Evolutionary conservation across 2,329 filamentous ascomycete species (phyloP).

Genomic region (Talaromyces atroroseus): DNA sequence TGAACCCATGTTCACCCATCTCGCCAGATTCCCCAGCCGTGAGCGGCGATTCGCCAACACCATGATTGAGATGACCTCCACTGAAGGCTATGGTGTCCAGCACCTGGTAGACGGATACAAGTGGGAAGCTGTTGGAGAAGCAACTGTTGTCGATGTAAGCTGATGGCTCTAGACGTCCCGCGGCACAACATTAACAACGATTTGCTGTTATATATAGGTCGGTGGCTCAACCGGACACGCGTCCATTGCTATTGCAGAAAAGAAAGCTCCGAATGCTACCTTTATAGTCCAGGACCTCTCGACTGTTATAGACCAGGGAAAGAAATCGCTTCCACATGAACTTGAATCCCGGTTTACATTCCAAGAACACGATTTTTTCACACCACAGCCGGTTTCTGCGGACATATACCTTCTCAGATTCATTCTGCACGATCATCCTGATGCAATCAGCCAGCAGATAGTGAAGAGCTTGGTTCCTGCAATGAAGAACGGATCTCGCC

Average conservation of each 20-base stretch:
- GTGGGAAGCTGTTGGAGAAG: constrained; percentile 17
- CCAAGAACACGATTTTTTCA: constrained; percentile 16
- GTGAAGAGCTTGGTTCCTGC: constrained; percentile 6
- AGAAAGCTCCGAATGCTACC: constrained; percentile 9
- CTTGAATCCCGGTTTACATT: constrained; percentile 13
- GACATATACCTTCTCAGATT: constrained; percentile 15
- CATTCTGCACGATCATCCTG: constrained; percentile 17
- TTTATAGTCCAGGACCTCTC: constrained; percentile 14
- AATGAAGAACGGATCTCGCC: constrained; percentile 9
- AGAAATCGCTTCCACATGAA: constrained; percentile 4
- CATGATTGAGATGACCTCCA: constrained; percentile 16
- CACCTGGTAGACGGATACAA: constrained; percentile 17
- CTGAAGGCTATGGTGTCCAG: constrained; percentile 15
- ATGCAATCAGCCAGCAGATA: constrained; percentile 13
- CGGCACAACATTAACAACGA: no score
- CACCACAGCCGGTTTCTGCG: constrained; percentile 13
- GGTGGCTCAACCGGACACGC: constrained; percentile 13
- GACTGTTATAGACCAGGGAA: constrained; percentile 10
- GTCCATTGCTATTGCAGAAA: constrained; percentile 12
- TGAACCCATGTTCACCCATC: constrained; percentile 12
- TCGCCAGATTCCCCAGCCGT: constrained; percentile 11
- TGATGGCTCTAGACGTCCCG: neutral
- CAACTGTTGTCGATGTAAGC: constrained; percentile 19
- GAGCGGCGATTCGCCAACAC: constrained; percentile 13
- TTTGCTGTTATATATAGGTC: constrained; percentile 6